Conservation (phyloP, 768 basidiomycete genomes). For the Russula compacta region DNA sequence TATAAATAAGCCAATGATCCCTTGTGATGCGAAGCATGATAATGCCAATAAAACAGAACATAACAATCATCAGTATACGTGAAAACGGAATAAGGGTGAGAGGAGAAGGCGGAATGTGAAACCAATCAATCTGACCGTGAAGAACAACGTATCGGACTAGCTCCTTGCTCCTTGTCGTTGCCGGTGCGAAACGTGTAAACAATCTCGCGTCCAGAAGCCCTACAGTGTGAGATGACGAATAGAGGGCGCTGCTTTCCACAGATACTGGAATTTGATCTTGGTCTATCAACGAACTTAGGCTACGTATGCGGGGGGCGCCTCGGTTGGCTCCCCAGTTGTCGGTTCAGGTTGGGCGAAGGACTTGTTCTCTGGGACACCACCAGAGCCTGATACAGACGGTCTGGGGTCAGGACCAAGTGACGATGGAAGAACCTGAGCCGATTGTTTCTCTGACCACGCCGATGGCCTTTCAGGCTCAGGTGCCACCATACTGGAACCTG, state of each 20-base stretch:
- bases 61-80: neutral
- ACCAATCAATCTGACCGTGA: neutral
- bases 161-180: neutral
- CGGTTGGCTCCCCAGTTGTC: neutral
- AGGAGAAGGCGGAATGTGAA: neutral
- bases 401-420: neutral
- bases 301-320: constrained; percentile 10
- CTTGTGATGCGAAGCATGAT: neutral
- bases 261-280: neutral
- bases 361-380: neutral
- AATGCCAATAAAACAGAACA: neutral
- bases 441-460: neutral
- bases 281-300: neutral
- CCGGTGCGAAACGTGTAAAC: neutral
- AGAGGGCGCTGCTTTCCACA: neutral
- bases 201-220: neutral
- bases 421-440: neutral
- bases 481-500: neutral
- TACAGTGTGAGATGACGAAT: neutral
- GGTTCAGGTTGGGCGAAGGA: neutral
- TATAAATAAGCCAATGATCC: neutral
- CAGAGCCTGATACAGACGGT: neutral
- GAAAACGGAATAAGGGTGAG: neutral
- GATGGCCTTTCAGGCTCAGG: neutral
- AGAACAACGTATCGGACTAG: neutral